These are phyloP conservation scores for Aspergillus brunneoviolaceus DNA, from an alignment of 2,329 filamentous ascomycete species.

Conservation along the genomic window DNA sequence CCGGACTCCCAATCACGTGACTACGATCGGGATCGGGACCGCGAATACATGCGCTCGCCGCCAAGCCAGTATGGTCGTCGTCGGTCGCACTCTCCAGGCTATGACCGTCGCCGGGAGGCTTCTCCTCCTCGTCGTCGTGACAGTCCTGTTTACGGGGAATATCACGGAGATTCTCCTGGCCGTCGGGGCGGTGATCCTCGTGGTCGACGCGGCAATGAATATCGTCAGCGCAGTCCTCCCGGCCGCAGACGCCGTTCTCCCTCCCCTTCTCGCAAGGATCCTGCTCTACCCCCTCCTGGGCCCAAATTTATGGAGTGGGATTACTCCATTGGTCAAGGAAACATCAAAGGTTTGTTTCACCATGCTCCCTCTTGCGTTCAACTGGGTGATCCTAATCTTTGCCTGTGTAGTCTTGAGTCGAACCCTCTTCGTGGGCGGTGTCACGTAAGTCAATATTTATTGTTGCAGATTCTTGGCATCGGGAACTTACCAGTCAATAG, in stretches of 20 bases:
- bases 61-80: constrained; percentile 58
- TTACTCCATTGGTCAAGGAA: constrained; percentile 66
- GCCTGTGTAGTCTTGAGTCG: constrained; percentile 71
- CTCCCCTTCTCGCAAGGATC: constrained; percentile 51
- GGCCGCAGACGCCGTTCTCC: constrained; percentile 67
- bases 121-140: constrained; percentile 62
- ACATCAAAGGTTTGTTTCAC: constrained; percentile 65
- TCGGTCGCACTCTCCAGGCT: constrained; percentile 76
- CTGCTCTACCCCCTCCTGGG: constrained; percentile 47
- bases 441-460: constrained; percentile 64
- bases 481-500: constrained; percentile 43
- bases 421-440: constrained; percentile 94
- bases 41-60: constrained; percentile 65
- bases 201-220: constrained; percentile 58
- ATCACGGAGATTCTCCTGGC: constrained; percentile 67
- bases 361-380: neutral
- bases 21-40: constrained; percentile 59
- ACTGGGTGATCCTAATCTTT: constrained; percentile 7
- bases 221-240: constrained; percentile 83
- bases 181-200: constrained; percentile 59
- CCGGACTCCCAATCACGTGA: constrained; percentile 46
- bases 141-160: constrained; percentile 71
- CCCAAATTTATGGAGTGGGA: constrained; percentile 83
- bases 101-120: constrained; percentile 66
- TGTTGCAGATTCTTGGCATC: neutral